Evolutionary conservation across 331 rosid species (phyloP).

Genomic region (Pyracantha coccinea): DNA sequence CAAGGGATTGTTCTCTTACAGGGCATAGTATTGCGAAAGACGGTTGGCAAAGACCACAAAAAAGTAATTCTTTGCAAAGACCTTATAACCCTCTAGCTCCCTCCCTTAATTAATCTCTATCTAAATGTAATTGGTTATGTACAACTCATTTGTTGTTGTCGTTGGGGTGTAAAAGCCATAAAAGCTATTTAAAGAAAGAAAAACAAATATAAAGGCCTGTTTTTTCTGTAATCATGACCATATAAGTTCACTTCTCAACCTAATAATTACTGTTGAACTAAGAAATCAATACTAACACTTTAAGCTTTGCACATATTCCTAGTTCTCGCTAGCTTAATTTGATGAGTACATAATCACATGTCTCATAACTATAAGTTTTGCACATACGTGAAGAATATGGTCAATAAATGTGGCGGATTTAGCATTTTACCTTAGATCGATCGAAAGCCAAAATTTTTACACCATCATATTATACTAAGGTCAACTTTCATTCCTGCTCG

Average conservation of each 20-base stretch:
- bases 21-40: slow-evolving; percentile 24
- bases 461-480: no score
- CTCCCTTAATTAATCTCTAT: slow-evolving; percentile 18
- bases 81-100: slow-evolving; percentile 1
- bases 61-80: slow-evolving; percentile 23
- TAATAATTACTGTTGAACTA: neutral
- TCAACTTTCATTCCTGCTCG: no score
- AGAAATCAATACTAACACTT: neutral
- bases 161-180: slow-evolving; percentile 40
- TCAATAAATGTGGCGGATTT: no score
- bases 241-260: neutral
- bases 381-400: no score
- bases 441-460: no score
- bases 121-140: slow-evolving; percentile 11
- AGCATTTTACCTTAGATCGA: no score
- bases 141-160: slow-evolving; percentile 25
- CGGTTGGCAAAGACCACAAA: slow-evolving; percentile 18
- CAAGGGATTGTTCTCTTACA: slow-evolving; percentile 10
- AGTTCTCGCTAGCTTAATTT: neutral
- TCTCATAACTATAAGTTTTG: no score
- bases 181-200: slow-evolving; percentile 36
- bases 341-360: neutral
- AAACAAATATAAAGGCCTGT: neutral
- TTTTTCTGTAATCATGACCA: neutral
- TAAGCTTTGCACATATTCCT: neutral